Evolutionary conservation across 164 flowering plant species (phyloP).

Genomic region (Macadamia tetraphylla): DNA sequence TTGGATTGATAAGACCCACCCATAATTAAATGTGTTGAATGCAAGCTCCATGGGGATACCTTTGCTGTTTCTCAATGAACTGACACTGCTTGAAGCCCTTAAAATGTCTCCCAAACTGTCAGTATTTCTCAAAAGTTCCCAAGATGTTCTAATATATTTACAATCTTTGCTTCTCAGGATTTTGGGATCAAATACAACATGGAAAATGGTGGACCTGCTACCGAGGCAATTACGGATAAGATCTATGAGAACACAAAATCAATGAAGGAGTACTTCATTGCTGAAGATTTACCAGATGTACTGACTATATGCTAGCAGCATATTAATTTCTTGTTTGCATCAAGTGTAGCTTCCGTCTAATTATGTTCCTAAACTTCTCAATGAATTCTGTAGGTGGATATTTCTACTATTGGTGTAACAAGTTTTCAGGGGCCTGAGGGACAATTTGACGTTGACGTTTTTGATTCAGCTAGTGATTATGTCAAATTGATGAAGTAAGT

Average conservation of each 20-base stretch:
- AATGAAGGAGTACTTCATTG: constrained; percentile 76
- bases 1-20: too few species aligned
- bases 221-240: constrained; percentile 87
- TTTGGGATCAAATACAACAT: constrained; percentile 98
- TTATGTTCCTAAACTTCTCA: background rate
- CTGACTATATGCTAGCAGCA: background rate
- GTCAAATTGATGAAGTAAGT: constrained; percentile 94
- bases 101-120: too few species aligned
- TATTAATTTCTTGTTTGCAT: background rate
- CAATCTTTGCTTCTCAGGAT: constrained; percentile 45
- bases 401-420: constrained; percentile 47
- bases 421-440: constrained; percentile 91
- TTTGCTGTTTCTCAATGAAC: too few species aligned
- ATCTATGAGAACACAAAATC: constrained; percentile 83
- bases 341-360: background rate
- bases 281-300: constrained; percentile 87
- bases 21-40: too few species aligned
- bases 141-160: background rate
- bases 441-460: constrained; percentile 87
- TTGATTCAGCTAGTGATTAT: constrained; percentile 87
- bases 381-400: constrained; percentile 61
- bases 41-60: too few species aligned
- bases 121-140: background rate
- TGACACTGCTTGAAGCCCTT: too few species aligned
- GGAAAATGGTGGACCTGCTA: constrained; percentile 99